Evolutionary conservation across 2,329 filamentous ascomycete genomes (phyloP).

Genomic region (Monilinia vaccinii-corymbosi): DNA sequence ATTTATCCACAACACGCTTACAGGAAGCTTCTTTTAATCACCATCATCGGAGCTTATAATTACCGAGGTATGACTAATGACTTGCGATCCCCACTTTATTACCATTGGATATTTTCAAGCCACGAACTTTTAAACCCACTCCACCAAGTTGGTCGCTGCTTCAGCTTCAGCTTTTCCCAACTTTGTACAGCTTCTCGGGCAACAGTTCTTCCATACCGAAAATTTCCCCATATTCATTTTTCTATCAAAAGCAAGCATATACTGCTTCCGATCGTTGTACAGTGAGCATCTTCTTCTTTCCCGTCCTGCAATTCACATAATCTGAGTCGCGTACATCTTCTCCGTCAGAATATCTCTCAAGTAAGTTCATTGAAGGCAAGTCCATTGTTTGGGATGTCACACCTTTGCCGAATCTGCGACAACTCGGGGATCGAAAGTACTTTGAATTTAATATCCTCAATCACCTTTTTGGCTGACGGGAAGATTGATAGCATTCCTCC

Average conservation of each 20-base stretch:
- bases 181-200: conserved; percentile 9
- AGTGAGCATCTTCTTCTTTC: not conserved
- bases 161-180: conserved; percentile 6
- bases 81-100: not conserved
- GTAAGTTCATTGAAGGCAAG: conserved; percentile 23
- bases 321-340: conserved; percentile 15
- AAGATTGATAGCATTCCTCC: conserved; percentile 13
- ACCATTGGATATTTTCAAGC: not conserved
- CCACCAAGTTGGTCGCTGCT: not conserved
- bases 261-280: conserved; percentile 1
- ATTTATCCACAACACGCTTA: too few species aligned
- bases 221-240: conserved; percentile 5
- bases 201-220: conserved; percentile 13
- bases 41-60: conserved; percentile 8
- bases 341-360: conserved; percentile 6
- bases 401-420: conserved; percentile 6
- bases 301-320: conserved; percentile 3
- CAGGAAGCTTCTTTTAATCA: too few species aligned
- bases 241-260: not conserved
- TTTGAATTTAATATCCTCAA: conserved; percentile 14
- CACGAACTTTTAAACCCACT: not conserved
- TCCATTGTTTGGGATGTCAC: conserved; percentile 12
- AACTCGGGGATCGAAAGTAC: not conserved
- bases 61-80: not conserved
- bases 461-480: conserved; percentile 15